These are phyloP conservation scores for Oenanthe sinensis DNA, from an alignment of 129 eudicot genomes.

Conservation along the genomic window DNA sequence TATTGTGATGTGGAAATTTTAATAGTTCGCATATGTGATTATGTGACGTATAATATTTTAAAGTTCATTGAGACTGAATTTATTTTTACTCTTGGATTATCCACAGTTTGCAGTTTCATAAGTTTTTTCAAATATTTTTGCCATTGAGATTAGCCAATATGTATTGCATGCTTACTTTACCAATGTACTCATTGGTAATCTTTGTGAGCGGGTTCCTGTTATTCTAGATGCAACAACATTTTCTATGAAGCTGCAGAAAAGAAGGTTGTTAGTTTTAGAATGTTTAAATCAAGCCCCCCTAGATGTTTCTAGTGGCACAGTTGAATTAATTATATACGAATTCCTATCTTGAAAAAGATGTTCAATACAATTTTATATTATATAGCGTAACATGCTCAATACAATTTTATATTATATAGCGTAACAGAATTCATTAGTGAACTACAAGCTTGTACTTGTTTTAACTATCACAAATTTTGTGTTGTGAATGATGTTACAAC, in stretches of 20 bases:
- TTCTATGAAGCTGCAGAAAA: constrained; percentile 70
- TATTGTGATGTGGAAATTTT: constrained; percentile 84
- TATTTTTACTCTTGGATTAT: background rate
- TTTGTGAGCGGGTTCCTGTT: constrained; percentile 55
- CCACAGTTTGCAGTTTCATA: background rate
- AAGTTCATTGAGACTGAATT: background rate
- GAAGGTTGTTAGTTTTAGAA: constrained; percentile 66
- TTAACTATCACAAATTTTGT: background rate
- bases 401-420: too few species aligned
- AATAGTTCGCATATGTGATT: background rate
- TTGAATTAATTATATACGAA: too few species aligned
- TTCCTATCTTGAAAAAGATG: too few species aligned
- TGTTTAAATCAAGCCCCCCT: constrained; percentile 94
- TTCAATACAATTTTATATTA: too few species aligned
- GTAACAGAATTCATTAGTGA: background rate
- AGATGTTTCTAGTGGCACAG: constrained; percentile 51
- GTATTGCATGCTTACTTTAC: background rate
- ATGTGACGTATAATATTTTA: background rate
- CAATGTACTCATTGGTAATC: background rate
- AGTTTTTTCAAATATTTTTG: background rate
- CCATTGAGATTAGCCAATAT: background rate
- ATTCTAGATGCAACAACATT: constrained; percentile 82
- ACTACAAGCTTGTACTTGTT: background rate
- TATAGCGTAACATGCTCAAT: background rate
- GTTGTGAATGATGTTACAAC: constrained; percentile 1